Evolutionary conservation across 768 basidiomycete genomes (phyloP), one percentile per base, ranked within the genome.

Genomic region (Xerocomus potaroensis): DNA sequence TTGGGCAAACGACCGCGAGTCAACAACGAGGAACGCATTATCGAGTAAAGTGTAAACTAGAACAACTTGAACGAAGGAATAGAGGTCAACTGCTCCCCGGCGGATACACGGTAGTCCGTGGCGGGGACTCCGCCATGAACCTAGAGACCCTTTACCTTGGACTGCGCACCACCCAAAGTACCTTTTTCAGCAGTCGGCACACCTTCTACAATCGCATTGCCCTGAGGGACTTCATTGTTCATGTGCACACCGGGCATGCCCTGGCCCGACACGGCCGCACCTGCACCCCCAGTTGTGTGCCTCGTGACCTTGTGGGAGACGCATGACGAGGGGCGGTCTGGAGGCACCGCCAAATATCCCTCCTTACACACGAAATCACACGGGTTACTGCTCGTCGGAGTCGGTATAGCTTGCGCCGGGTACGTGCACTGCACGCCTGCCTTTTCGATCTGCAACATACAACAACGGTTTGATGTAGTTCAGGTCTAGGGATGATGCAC

Each of bases 381-480:
- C 15, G 49, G 58, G 15, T 56, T 49, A 18, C 31, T n/a, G n/a
- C n/a, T n/a, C n/a, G n/a, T 46, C 8, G 3, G 5, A 8, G 54
- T 49, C 41, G 57, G 61, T 4, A 23, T 38, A 0, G 58, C 51
- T 38, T 71, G 65, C n/a, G 44, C 45, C 8, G 71, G 71, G 47
- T 64, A 70, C 7, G 56, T 41, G 47, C 72, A 54, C 31, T 37
- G 14, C 6, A 14, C 5, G 31, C 58, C 57, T 0, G 36, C 21
- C 22, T 33, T 31, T 37, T 59, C 54, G 43, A 69, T 56, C 70
- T 69, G 27, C 16, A n/a, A n/a, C n/a, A n/a, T 10, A 45, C 26
- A 27, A 10, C 26, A 27, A 10, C 10, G 26, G 26, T 27, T 5
- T n/a, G n/a, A n/a, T n/a, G n/a, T n/a, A 27, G 26, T 10, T 5